Percentiles rank a stretch among this genome's conserved stretches.
Conservation (phyloP, 306 rosid genomes). For the Cucumis sativus region Cucumber_9930_V3 NC_026660.2:28375501-28376000, state of each 20-base stretch:
- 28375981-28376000: slow-evolving; percentile 48
- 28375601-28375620: background rate
- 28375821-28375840: background rate
- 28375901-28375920: slow-evolving; percentile 36
- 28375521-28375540: background rate
- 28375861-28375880: background rate
- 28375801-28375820: background rate
- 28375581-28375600: background rate
- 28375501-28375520: background rate
- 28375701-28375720: background rate
- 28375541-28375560: background rate
- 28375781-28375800: background rate
- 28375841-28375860: background rate
- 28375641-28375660: background rate
- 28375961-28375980: slow-evolving; percentile 45
- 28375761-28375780: background rate
- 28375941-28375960: slow-evolving; percentile 73
- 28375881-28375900: background rate
- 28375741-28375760: background rate
- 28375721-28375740: background rate
- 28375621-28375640: background rate
- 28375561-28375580: background rate
- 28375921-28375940: slow-evolving; percentile 87
- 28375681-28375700: background rate
- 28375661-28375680: background rate